Base-by-base conservation (phyloP, 2,329 filamentous ascomycete genomes). In the Pyricularia pennisetigena region DNA sequence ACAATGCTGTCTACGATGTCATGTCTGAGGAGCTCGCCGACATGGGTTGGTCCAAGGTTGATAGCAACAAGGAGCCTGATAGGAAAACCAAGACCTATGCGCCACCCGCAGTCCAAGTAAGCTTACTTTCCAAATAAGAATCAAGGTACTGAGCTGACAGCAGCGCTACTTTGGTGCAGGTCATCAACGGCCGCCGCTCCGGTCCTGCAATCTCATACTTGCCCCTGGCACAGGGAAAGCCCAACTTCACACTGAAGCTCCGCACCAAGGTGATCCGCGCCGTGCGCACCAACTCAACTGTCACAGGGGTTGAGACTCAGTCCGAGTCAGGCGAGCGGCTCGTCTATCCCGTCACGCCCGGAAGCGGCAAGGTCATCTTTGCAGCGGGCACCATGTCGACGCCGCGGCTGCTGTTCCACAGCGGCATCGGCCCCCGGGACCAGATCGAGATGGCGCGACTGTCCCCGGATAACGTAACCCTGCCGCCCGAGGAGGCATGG, bases 401-500 rank as follows among this genome's bases (percentile, higher is more conserved):
- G 2, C 72, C 72, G 14, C 70, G 70, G 30, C 70, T 71, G 68
- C 69, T 71, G 41, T 67, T 68, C 70, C 71, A 68, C 70, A 70
- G 69, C 61, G 68, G 67, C 29, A 68, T 70, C 62, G 68, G 70
- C 28, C 68, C 70, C 49, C 70, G 69, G 59, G 68, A 64, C 26
- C 70, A 72, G 68, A 69, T 73, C 66, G 68, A 71, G 63, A 68
- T 69, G 41, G 41, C 41, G 1, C n/a, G 71, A 72, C 28, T 57
- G 68, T 67, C 65, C 57, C 67, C 69, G 70, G 41, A 67, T 49
- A 35, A 69, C 62, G 28, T 64, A 49, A 68, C 64, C 71, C 70
- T 75, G 3, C 72, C 73, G 16, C 69, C 71, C 26, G 69, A 71
- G 69, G 69, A 72, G 16, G 70, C 74, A 61, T 74, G 74, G 74